These are phyloP conservation scores for Arthromyces matolae DNA, from an alignment of 768 basidiomycete species.

Conservation along the genomic window DNA sequence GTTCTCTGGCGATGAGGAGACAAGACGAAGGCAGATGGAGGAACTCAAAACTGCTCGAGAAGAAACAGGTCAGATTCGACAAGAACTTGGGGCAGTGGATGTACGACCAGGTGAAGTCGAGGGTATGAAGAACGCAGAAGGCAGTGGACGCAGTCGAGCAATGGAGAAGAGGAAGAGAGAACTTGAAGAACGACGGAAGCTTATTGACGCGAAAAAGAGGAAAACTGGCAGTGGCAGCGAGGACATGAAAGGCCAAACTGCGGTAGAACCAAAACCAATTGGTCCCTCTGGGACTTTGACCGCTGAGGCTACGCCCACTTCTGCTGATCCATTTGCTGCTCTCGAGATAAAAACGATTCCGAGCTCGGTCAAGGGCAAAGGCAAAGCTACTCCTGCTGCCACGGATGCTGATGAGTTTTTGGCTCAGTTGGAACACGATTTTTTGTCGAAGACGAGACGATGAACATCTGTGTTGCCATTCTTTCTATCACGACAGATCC, in stretches of 20 bases:
- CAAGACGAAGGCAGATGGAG: constrained; percentile 76
- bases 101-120: constrained; percentile 69
- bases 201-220: constrained; percentile 65
- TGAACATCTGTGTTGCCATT: neutral
- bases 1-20: constrained; percentile 84
- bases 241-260: too few relatives aligned
- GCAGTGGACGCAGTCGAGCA: constrained; percentile 43
- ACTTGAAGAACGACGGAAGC: constrained; percentile 59
- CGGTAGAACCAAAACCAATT: too few relatives aligned
- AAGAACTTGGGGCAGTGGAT: constrained; percentile 59
- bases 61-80: constrained; percentile 65
- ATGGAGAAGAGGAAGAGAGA: constrained; percentile 75
- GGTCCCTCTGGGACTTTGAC: too few relatives aligned
- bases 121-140: constrained; percentile 54
- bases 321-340: constrained; percentile 47
- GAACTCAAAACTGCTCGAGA: constrained; percentile 62
- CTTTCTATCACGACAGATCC: neutral
- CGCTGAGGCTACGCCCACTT: too few relatives aligned
- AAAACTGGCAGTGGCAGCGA: constrained; percentile 39
- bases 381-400: constrained; percentile 8
- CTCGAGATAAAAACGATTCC: constrained; percentile 36
- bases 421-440: constrained; percentile 61
- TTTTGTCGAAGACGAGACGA: constrained; percentile 35
- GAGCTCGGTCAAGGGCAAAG: constrained; percentile 21
- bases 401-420: constrained; percentile 62